These are phyloP conservation scores for Wickerhamomyces strasburgensis DNA, from an alignment of 805 yeast genomes.

Conservation along the genomic window DNA sequence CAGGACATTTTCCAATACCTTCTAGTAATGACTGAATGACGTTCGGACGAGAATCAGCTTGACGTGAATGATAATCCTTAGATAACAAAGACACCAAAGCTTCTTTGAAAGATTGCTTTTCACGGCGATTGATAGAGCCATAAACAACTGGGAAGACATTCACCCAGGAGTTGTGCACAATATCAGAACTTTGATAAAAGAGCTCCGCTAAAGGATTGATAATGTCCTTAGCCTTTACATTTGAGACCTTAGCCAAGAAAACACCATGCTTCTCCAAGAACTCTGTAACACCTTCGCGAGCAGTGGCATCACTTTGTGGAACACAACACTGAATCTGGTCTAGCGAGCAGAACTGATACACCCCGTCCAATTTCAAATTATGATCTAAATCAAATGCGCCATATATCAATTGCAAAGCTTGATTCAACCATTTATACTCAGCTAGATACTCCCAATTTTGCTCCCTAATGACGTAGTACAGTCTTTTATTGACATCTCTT, in stretches of 20 bases:
- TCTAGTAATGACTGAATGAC: conserved; percentile 80
- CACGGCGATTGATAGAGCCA: conserved; percentile 68
- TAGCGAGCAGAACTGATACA: conserved; percentile 51
- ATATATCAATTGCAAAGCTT: conserved; percentile 80
- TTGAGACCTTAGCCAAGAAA: conserved; percentile 25
- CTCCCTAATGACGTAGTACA: conserved; percentile 84
- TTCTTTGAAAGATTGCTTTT: conserved; percentile 79
- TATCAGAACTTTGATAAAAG: conserved; percentile 74
- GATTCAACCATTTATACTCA: conserved; percentile 92
- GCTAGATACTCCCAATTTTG: conserved; percentile 97
- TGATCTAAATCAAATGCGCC: conserved; percentile 63
- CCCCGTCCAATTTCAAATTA: conserved; percentile 41
- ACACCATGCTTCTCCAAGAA: conserved; percentile 29
- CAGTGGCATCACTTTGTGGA: conserved; percentile 20
- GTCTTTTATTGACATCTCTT: conserved; percentile 67
- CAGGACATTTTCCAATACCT: conserved; percentile 72
- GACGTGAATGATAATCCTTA: conserved; percentile 90
- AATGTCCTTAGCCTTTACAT: conserved; percentile 53
- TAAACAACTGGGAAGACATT: conserved; percentile 79
- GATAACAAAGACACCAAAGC: conserved; percentile 74
- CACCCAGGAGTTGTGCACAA: conserved; percentile 82
- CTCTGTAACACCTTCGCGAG: conserved; percentile 22
- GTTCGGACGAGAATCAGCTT: conserved; percentile 79
- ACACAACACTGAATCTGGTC: conserved; percentile 31
- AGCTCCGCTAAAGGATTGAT: conserved; percentile 71